Conservation (phyloP, 345 rosid species). For the Kandelia obovata region DNA sequence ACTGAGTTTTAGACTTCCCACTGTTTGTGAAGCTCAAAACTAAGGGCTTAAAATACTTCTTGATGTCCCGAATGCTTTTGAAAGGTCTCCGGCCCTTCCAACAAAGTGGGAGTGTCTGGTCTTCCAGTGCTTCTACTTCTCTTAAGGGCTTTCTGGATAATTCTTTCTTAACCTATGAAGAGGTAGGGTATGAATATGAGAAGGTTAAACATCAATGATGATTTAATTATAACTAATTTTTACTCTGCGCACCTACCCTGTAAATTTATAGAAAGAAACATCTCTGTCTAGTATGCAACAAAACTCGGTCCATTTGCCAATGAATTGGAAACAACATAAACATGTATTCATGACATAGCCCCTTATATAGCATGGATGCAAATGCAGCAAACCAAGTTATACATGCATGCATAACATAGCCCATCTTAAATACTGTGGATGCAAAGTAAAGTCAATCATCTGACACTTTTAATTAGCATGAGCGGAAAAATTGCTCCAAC, state of each 20-base stretch:
- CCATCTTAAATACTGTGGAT: background rate
- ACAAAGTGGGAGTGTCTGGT: conserved; percentile 71
- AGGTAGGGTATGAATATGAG: background rate
- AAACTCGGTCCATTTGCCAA: too few relatives aligned
- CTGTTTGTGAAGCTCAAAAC: conserved; percentile 51
- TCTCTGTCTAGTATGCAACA: background rate
- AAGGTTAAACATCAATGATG: background rate
- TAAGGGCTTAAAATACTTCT: conserved; percentile 68
- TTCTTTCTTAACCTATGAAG: conserved; percentile 49
- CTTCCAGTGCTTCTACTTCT: conserved; percentile 65
- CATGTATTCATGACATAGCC: too few relatives aligned
- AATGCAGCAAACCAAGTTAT: too few relatives aligned
- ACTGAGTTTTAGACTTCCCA: conserved; percentile 47
- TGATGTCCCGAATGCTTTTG: conserved; percentile 57
- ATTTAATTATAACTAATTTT: background rate
- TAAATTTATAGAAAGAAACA: background rate
- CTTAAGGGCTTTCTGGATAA: conserved; percentile 47
- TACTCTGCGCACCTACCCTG: background rate
- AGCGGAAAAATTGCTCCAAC: conserved; percentile 6
- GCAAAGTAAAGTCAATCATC: background rate
- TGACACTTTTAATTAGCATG: background rate
- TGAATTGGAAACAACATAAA: too few relatives aligned
- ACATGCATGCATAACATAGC: too few relatives aligned
- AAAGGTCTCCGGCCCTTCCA: conserved; percentile 89
- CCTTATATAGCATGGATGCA: too few relatives aligned